Evolutionary conservation across 345 rosid genomes (phyloP).

Genomic region (Hibiscus trionum): DNA sequence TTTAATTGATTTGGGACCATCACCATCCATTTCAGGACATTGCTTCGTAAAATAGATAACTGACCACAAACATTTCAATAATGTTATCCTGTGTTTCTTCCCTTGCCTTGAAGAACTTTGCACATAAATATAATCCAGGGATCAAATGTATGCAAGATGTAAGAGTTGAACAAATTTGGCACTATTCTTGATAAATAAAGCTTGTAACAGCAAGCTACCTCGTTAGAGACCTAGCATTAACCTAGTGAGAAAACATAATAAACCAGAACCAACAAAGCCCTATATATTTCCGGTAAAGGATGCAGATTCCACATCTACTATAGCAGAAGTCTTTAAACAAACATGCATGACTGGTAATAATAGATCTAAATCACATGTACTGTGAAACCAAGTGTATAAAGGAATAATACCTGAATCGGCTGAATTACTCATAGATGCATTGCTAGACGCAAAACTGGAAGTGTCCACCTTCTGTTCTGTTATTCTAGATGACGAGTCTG

Average conservation of each 20-base stretch:
- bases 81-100: neutral
- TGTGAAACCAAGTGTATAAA: neutral
- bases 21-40: neutral
- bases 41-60: neutral
- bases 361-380: neutral
- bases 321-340: neutral
- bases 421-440: constrained; percentile 23
- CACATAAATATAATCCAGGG: neutral
- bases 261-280: neutral
- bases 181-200: neutral
- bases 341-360: neutral
- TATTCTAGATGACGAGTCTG: constrained; percentile 2
- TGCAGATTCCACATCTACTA: neutral
- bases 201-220: neutral
- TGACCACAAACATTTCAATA: neutral
- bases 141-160: neutral
- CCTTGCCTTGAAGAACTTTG: neutral
- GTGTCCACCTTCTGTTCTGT: constrained; percentile 14
- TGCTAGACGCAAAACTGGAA: constrained; percentile 19
- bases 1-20: neutral
- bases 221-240: neutral
- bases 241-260: neutral
- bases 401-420: constrained; percentile 44
- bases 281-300: neutral
- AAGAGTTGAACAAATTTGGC: neutral